Conservation (phyloP, 352 stramenopile genomes). For the Pythium myriotylum region DNA sequence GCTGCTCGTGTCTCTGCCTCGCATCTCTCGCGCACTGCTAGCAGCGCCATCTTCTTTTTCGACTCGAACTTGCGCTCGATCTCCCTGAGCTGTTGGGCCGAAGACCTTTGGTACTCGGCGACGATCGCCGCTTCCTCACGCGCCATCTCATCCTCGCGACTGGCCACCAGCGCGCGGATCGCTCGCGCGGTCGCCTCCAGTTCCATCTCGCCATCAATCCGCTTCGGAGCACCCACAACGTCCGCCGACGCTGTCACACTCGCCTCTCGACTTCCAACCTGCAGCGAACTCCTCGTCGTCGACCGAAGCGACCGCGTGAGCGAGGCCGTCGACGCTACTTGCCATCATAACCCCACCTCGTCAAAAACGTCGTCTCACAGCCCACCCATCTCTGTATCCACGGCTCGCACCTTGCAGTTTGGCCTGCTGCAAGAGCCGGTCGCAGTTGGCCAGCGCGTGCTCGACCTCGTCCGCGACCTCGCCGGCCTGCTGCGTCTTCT, state of each 20-base stretch:
- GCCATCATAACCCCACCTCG: too few relatives aligned
- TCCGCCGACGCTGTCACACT: not conserved
- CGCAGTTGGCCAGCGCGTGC: slow-evolving; percentile 50
- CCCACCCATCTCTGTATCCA: not conserved
- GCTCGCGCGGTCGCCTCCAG: slow-evolving; percentile 35
- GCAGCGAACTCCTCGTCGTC: not conserved
- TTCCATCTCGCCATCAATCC: slow-evolving; percentile 24
- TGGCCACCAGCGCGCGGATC: slow-evolving; percentile 38
- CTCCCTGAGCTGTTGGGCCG: slow-evolving; percentile 46
- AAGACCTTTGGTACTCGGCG: slow-evolving; percentile 39
- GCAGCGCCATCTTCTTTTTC: slow-evolving; percentile 56
- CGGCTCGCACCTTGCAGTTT: slow-evolving; percentile 17
- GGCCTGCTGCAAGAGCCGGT: slow-evolving; percentile 46
- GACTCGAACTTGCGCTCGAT: slow-evolving; percentile 67
- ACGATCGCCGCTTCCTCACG: slow-evolving; percentile 29
- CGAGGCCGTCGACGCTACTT: slow-evolving; percentile 18
- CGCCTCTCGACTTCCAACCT: not conserved
- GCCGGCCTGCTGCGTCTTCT: slow-evolving; percentile 34
- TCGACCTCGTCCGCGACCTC: slow-evolving; percentile 60
- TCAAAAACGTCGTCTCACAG: not conserved
- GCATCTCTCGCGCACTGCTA: slow-evolving; percentile 48
- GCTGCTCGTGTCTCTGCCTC: slow-evolving; percentile 54
- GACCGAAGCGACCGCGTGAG: slow-evolving; percentile 10
- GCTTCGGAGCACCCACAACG: not conserved
- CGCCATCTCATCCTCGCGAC: slow-evolving; percentile 46